These are phyloP conservation scores for Gaeumannomyces tritici DNA, from an alignment of 2,329 filamentous ascomycete genomes.

Conservation along the genomic window DNA sequence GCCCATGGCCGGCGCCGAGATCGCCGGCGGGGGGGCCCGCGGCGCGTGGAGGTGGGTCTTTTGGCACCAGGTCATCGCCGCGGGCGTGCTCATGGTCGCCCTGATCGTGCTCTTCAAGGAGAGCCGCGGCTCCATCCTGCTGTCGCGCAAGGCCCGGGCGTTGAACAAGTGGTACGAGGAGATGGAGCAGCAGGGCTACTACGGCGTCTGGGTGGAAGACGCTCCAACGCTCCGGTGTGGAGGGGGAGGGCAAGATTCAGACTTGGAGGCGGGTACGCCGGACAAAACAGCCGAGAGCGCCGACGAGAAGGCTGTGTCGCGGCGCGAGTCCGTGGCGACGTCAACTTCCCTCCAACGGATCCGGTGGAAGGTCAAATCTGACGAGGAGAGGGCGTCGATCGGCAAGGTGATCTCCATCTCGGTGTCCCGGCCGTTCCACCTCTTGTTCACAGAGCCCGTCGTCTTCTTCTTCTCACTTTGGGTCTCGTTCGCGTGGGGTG, in stretches of 20 bases:
- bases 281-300: conserved; percentile 2
- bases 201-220: conserved; percentile 31
- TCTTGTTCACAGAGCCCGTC: conserved; percentile 66
- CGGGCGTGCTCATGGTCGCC: conserved; percentile 51
- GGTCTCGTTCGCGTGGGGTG: conserved; percentile 83
- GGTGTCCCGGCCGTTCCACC: conserved; percentile 66
- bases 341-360: conserved; percentile 39
- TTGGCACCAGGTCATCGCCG: conserved; percentile 70
- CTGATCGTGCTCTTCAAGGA: conserved; percentile 69
- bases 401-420: conserved; percentile 63
- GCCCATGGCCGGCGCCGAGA: conserved; percentile 58
- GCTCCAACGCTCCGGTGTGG: neutral
- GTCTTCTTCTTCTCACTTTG: conserved; percentile 84
- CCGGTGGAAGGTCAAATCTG: conserved; percentile 70
- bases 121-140: conserved; percentile 69
- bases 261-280: neutral
- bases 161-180: conserved; percentile 74
- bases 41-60: conserved; percentile 78
- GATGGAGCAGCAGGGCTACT: conserved; percentile 55
- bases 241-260: neutral
- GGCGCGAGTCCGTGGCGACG: neutral
- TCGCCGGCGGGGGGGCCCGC: conserved; percentile 14
- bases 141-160: conserved; percentile 62
- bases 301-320: conserved; percentile 11
- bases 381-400: conserved; percentile 65